Base-by-base conservation (phyloP, 2,329 filamentous ascomycete species). In the Neonectria neomacrospora region DNA sequence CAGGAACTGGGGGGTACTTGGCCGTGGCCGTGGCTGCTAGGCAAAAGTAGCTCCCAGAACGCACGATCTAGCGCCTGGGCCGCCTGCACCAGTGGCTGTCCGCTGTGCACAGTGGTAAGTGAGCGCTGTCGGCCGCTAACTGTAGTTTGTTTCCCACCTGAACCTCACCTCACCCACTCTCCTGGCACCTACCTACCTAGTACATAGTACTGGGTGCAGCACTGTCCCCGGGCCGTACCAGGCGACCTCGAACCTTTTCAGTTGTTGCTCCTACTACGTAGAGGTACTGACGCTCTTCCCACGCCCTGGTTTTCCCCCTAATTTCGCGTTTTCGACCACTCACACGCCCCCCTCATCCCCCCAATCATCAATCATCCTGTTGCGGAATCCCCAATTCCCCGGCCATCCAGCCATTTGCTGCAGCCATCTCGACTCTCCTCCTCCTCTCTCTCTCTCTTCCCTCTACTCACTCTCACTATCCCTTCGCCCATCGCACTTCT, bases 311-410 rank as follows among this genome's bases (percentile, higher is more conserved):
- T n/a, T 28, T 50, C 45, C 54, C 50, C 57, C 61, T 57, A 58
- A 61, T 60, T 58, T 58, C 67, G 52, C 54, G 63, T 59, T 60
- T 58, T 54, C 67, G 52, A 47, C 64, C 65, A 54, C 61, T 63
- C 42, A 23, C 30, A 32, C 61, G 34, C 18, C 55, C 56, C 56
- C 56, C 58, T 55, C 52, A 32, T 22, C 42, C 37, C 51, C 44
- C 68, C 64, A 70, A 70, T 71, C 60, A 67, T 57, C 37, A 47
- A 53, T 41, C 28, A 42, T 51, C 54, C 56, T 42, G 42, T 61
- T 47, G 59, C 63, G 67, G 70, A 67, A 64, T 71, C 64, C 54
- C 51, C 53, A 62, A 56, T 58, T 59, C 62, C 63, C 70, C 68
- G 65, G 61, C 63, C 59, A 56, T 58, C 42, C 51, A 57, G 39